Conservation (phyloP, 441 rosid genomes). For the Aleurites moluccanus region DNA sequence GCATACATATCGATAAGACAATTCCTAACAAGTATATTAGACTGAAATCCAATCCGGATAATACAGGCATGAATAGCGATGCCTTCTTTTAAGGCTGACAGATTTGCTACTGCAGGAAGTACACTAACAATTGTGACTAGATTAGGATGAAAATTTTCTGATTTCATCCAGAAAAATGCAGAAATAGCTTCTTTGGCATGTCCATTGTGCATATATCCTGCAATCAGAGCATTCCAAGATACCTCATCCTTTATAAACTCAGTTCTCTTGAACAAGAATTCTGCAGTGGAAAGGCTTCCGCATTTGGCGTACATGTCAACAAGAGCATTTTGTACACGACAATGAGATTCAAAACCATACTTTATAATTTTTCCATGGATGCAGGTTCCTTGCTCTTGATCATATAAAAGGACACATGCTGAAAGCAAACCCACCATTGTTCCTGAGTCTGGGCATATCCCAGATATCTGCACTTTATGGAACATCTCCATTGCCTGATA, state of each 20-base stretch:
- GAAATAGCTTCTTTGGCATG: slow-evolving; percentile 51
- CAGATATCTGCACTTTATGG: slow-evolving; percentile 36
- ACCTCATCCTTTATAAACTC: slow-evolving; percentile 39
- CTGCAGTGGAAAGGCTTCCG: slow-evolving; percentile 39
- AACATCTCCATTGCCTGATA: slow-evolving; percentile 38
- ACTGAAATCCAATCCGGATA: slow-evolving; percentile 42
- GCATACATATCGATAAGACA: slow-evolving; percentile 66
- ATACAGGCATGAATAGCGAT: slow-evolving; percentile 48
- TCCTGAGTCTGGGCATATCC: slow-evolving; percentile 41
- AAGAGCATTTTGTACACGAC: slow-evolving; percentile 45
- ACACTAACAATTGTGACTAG: slow-evolving; percentile 47
- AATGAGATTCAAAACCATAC: slow-evolving; percentile 41
- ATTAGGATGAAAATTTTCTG: slow-evolving; percentile 43
- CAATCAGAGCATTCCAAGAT: slow-evolving; percentile 58
- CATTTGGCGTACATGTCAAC: slow-evolving; percentile 62
- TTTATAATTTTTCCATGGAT: slow-evolving; percentile 40
- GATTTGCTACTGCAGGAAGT: slow-evolving; percentile 47
- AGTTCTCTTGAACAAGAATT: slow-evolving; percentile 36
- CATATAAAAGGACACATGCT: slow-evolving; percentile 41
- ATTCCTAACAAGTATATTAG: slow-evolving; percentile 38
- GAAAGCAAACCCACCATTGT: slow-evolving; percentile 59
- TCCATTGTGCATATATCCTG: slow-evolving; percentile 51
- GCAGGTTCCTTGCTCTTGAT: slow-evolving; percentile 40
- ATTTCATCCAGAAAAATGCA: slow-evolving; percentile 46
- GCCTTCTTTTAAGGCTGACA: slow-evolving; percentile 47